Evolutionary conservation across 2,329 filamentous ascomycete genomes (phyloP).

Genomic region (Paramyrothecium sp.): DNA sequence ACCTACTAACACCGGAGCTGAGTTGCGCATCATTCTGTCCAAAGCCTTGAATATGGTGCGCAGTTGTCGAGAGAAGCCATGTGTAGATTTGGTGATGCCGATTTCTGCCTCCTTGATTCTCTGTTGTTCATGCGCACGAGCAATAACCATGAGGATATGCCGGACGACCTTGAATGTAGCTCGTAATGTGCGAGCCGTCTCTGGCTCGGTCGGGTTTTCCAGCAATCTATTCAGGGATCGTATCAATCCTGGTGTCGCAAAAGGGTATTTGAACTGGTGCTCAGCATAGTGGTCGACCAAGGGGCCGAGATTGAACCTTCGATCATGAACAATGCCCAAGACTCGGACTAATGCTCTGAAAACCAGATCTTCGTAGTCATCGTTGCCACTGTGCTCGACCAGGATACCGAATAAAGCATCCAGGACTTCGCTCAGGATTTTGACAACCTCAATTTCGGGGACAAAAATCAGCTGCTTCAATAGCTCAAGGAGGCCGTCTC

Average conservation of each 20-base stretch:
- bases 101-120: conserved; percentile 85
- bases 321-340: conserved; percentile 89
- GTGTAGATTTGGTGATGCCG: conserved; percentile 73
- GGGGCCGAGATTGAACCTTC: conserved; percentile 87
- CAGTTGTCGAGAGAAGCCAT: conserved; percentile 77
- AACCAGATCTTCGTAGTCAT: conserved; percentile 88
- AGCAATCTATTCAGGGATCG: conserved; percentile 83
- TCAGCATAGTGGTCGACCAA: conserved; percentile 91
- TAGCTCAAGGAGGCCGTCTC: conserved; percentile 69
- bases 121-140: conserved; percentile 82
- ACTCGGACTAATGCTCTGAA: conserved; percentile 90
- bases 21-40: conserved; percentile 85
- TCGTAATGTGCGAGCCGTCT: conserved; percentile 79
- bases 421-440: conserved; percentile 84
- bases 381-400: conserved; percentile 85
- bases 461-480: conserved; percentile 88
- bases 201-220: conserved; percentile 77
- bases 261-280: conserved; percentile 87
- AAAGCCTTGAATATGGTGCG: conserved; percentile 86
- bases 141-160: conserved; percentile 92
- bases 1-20: conserved; percentile 81
- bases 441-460: conserved; percentile 96
- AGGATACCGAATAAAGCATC: conserved; percentile 89
- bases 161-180: conserved; percentile 93
- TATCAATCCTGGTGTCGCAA: conserved; percentile 84